Percentiles rank a stretch among this genome's conserved stretches.
Conservation (phyloP, 164 flowering plant species). For the Berberis thunbergii region DNA sequence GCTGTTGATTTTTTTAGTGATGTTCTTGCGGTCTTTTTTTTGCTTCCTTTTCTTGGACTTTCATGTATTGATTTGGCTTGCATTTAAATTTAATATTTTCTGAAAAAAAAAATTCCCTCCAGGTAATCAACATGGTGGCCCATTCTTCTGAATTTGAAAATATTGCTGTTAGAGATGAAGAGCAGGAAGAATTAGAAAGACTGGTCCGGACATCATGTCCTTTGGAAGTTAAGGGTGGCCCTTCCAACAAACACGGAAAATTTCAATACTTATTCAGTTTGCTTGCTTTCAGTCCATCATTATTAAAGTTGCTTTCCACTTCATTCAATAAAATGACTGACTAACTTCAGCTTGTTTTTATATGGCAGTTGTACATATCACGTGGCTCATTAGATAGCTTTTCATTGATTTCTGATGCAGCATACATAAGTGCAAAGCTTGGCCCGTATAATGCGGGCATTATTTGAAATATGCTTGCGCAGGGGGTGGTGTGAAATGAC, state of each 20-base stretch:
- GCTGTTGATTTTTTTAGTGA: too few species aligned
- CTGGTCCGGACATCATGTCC: slow-evolving; percentile 73
- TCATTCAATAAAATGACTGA: not conserved
- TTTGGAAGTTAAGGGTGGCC: slow-evolving; percentile 89
- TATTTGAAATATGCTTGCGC: slow-evolving; percentile 95
- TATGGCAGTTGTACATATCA: slow-evolving; percentile 80
- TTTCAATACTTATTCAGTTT: slow-evolving; percentile 94
- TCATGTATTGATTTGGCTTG: not conserved
- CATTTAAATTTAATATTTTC: not conserved
- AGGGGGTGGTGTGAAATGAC: slow-evolving; percentile 98
- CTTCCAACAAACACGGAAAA: slow-evolving; percentile 88
- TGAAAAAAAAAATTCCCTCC: slow-evolving; percentile 4
- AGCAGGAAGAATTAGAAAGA: slow-evolving; percentile 80
- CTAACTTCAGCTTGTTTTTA: not conserved
- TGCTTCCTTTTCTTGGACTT: not conserved
- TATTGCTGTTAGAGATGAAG: slow-evolving; percentile 95
- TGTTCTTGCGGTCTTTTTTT: not conserved
- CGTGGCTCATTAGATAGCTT: slow-evolving; percentile 78
- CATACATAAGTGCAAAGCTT: slow-evolving; percentile 97
- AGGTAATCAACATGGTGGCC: slow-evolving; percentile 97
- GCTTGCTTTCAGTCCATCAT: not conserved
- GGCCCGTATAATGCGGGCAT: slow-evolving; percentile 96
- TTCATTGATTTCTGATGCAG: slow-evolving; percentile 91
- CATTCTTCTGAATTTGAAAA: slow-evolving; percentile 98
- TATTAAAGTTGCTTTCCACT: not conserved